These are phyloP conservation scores for Malus sylvestris DNA, from an alignment of 306 rosid genomes.

Conservation along the genomic window DNA sequence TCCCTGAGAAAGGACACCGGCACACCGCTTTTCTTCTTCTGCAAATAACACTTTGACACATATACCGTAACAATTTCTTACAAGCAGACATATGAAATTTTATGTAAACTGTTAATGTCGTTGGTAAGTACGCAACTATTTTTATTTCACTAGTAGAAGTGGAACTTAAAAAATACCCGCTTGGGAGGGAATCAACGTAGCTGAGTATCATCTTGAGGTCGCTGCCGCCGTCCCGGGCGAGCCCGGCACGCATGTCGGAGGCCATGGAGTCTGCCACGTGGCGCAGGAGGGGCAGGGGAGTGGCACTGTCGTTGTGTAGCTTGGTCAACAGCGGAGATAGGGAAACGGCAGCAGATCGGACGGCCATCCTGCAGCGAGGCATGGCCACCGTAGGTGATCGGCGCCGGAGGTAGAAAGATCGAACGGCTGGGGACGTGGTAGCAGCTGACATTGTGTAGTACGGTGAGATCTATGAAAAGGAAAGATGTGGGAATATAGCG, in stretches of 20 bases:
- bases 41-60: too few relatives aligned
- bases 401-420: slow-evolving; percentile 33
- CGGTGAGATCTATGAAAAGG: background rate
- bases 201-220: slow-evolving; percentile 88
- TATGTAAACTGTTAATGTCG: too few relatives aligned
- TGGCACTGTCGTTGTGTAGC: slow-evolving; percentile 55
- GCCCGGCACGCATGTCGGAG: slow-evolving; percentile 70
- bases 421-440: slow-evolving; percentile 29
- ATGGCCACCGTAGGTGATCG: slow-evolving; percentile 26
- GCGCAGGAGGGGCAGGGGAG: slow-evolving; percentile 65
- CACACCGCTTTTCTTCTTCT: too few relatives aligned
- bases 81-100: too few relatives aligned
- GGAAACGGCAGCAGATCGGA: slow-evolving; percentile 49
- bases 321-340: slow-evolving; percentile 40
- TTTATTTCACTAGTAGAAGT: too few relatives aligned
- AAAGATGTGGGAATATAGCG: background rate
- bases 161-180: slow-evolving; percentile 40
- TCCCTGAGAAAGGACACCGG: too few relatives aligned
- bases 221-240: slow-evolving; percentile 40
- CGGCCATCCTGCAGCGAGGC: slow-evolving; percentile 42
- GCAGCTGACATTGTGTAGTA: slow-evolving; percentile 36
- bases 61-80: too few relatives aligned
- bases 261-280: slow-evolving; percentile 67
- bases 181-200: slow-evolving; percentile 68
- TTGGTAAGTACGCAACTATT: too few relatives aligned